Base-by-base conservation (phyloP, 2,329 filamentous ascomycete species). In the Penicillium glabrum region DNA sequence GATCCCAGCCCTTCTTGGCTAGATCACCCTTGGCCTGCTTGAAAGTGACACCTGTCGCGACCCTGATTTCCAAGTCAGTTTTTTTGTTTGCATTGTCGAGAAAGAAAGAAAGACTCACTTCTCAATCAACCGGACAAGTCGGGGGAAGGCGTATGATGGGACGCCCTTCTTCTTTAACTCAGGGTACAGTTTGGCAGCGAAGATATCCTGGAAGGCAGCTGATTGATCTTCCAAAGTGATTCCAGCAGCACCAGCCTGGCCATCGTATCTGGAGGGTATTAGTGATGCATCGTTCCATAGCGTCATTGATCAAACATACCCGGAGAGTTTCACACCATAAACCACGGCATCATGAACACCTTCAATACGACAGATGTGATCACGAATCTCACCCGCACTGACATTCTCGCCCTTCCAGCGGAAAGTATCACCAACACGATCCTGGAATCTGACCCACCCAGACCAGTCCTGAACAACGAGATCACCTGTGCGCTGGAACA, bases 1-100 rank as follows among this genome's bases (percentile, higher is more conserved):
- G 71, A 52, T 72, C 66, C 79, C 78, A 80, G 16, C 69, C 67
- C 51, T 76, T 77, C 60, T 77, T 77, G 26, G 73, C 64, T 26
- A 80, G 59, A 9, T 77, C 76, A 8, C 70, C 72, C 63, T 81
- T 81, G 2, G 76, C 75, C 60, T 81, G 79, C 60, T 81, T 82
- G 69, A 81, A 81, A 5, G 79, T 81, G n/a, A 76, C 79, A 45
- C 76, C 77, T 1, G 76, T 76, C 55, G 75, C 73, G 51, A 80
- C 78, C 52, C 72, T 75, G 39, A 33, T n/a, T 8, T 11, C 13
- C 21, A 24, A 11, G 21, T 51, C 27, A 24, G 16, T 35, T 5
- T 46, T 7, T 6, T 24, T 56, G 24, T 58, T n/a, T 37, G 44
- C 39, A 27, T 52, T 48, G 55, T 57, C 49, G 45, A 31, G 7